Percentiles rank a stretch among this genome's conserved stretches.
Conservation (phyloP, 352 stramenopile genomes). For the Phytophthora chlamydospora region DNA sequence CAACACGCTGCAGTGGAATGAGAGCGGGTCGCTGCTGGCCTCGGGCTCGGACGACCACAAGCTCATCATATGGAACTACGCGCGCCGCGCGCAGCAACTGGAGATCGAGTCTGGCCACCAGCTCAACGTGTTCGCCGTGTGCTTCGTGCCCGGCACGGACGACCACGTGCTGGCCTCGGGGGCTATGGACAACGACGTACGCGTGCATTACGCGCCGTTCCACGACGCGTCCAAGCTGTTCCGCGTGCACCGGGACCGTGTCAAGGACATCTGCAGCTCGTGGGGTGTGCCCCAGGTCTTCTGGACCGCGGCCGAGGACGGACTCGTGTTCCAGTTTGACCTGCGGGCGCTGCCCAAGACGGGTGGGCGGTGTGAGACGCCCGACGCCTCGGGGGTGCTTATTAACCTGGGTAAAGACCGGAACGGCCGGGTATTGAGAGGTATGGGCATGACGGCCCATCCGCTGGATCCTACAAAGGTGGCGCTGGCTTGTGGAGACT, state of each 20-base stretch:
- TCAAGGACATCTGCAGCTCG: conserved; percentile 84
- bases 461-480: conserved; percentile 78
- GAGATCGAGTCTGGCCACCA: conserved; percentile 77
- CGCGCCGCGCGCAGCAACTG: conserved; percentile 49
- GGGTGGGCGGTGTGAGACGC: conserved; percentile 38
- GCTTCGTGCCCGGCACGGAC: conserved; percentile 83
- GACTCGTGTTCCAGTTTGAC: conserved; percentile 86
- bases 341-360: conserved; percentile 57
- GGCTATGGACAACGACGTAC: conserved; percentile 87
- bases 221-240: conserved; percentile 68
- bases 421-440: conserved; percentile 50
- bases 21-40: conserved; percentile 61
- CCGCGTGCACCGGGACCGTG: conserved; percentile 69
- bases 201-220: conserved; percentile 88
- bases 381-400: conserved; percentile 55
- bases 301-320: conserved; percentile 89
- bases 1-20: conserved; percentile 88
- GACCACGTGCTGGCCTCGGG: conserved; percentile 81
- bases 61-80: conserved; percentile 85
- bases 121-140: conserved; percentile 90
- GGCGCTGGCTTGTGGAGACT: conserved; percentile 76
- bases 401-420: conserved; percentile 71
- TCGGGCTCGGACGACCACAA: conserved; percentile 88
- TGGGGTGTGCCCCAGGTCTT: conserved; percentile 77
- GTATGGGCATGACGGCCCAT: conserved; percentile 78